Conservation (phyloP, 31 red algal species). For the Odonthalia washingtoniensis region DNA sequence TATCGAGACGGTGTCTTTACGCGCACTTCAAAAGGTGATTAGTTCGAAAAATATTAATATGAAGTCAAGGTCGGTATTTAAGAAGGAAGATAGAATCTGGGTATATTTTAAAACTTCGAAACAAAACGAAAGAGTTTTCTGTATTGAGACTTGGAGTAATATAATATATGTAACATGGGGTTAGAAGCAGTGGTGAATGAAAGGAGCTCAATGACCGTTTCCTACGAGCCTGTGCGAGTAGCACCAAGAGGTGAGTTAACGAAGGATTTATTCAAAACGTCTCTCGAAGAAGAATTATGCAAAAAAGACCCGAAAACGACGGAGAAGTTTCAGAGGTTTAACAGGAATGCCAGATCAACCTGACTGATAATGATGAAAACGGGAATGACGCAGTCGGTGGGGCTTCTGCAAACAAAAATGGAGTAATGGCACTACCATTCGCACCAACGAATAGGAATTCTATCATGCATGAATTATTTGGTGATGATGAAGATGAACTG, state of each 20-base stretch:
- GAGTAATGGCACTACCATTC: too few relatives aligned
- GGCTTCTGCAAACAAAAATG: background rate
- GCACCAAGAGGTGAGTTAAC: background rate
- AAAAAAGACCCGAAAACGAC: background rate
- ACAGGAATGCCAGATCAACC: background rate
- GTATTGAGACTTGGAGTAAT: background rate
- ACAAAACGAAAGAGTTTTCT: conserved; percentile 33
- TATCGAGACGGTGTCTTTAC: background rate
- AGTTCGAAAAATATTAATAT: background rate
- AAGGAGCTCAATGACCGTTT: background rate
- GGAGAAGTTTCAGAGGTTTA: background rate
- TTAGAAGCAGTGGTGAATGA: background rate
- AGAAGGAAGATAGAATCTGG: too few relatives aligned
- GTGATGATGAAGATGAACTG: background rate
- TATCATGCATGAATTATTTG: too few relatives aligned
- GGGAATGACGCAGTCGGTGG: background rate
- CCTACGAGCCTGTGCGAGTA: background rate
- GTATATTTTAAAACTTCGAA: conserved; percentile 44
- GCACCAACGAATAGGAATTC: too few relatives aligned
- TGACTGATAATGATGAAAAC: background rate
- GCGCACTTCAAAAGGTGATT: background rate
- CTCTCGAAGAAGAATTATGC: conserved; percentile 1
- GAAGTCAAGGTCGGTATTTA: conserved; percentile 5
- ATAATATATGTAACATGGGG: background rate
- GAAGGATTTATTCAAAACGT: background rate